phyloP scores from a whole-genome alignment of 495 filamentous ascomycete genomes.

The Xylaria curta region DNA sequence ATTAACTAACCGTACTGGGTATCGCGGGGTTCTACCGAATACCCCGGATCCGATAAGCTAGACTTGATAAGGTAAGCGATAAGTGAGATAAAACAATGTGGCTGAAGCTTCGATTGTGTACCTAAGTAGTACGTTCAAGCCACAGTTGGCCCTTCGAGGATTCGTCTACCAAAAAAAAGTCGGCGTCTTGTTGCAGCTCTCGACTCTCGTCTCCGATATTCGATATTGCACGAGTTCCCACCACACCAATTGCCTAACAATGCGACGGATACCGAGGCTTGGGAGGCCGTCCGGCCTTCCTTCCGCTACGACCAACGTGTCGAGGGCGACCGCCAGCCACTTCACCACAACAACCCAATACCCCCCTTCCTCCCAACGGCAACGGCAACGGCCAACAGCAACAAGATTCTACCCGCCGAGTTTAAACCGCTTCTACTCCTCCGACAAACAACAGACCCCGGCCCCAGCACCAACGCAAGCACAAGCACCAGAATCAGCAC shows the following conservation, averaged over 20 bases:
- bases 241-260: constrained; percentile 24
- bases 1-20: not conserved
- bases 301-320: constrained; percentile 12
- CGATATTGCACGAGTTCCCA: not conserved
- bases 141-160: not conserved
- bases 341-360: constrained; percentile 16
- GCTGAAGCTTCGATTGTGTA: too few species aligned
- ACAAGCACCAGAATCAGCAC: not conserved
- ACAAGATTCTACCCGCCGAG: not conserved
- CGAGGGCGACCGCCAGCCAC: constrained; percentile 19
- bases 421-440: constrained; percentile 34
- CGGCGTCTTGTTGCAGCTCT: constrained; percentile 8
- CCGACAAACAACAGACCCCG: constrained; percentile 25
- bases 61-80: not conserved
- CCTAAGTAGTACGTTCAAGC: too few species aligned
- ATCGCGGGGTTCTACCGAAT: not conserved
- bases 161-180: constrained; percentile 14
- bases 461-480: not conserved
- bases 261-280: constrained; percentile 42
- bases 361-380: not conserved
- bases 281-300: constrained; percentile 34
- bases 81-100: constrained; percentile 2
- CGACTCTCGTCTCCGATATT: not conserved
- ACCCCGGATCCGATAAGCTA: not conserved
- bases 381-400: not conserved